Conservation (phyloP, 192 early-diverging fungal genomes). For the Rhizophagus clarus region DNA sequence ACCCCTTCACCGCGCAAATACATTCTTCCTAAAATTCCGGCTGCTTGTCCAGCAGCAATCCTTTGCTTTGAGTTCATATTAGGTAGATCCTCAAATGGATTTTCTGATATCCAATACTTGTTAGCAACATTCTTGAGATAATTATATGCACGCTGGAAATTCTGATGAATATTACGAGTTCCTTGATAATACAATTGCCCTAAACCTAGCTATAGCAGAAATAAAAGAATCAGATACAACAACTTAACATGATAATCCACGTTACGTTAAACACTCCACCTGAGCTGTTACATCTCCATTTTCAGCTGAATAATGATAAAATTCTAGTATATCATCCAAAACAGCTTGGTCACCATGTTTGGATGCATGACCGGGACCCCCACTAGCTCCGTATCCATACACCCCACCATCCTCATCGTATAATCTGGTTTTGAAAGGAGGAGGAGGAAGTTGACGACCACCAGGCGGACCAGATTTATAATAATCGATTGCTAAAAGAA, state of each 20-base stretch:
- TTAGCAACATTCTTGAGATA: slow-evolving; percentile 64
- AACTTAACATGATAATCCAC: background rate
- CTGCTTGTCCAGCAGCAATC: slow-evolving; percentile 66
- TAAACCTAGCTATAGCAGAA: slow-evolving; percentile 55
- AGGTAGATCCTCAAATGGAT: slow-evolving; percentile 15
- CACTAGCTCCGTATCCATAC: slow-evolving; percentile 81
- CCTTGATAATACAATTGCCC: slow-evolving; percentile 87
- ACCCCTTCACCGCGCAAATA: slow-evolving; percentile 90
- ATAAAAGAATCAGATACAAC: background rate
- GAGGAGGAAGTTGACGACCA: slow-evolving; percentile 74
- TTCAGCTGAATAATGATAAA: slow-evolving; percentile 71
- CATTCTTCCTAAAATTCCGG: slow-evolving; percentile 85
- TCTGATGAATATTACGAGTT: slow-evolving; percentile 45
- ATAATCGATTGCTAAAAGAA: slow-evolving; percentile 59
- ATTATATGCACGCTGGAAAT: slow-evolving; percentile 62
- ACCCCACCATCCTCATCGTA: slow-evolving; percentile 80
- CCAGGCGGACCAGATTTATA: slow-evolving; percentile 79
- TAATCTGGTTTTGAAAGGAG: slow-evolving; percentile 66
- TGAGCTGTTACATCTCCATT: slow-evolving; percentile 61
- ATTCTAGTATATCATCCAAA: slow-evolving; percentile 78
- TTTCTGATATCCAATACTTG: slow-evolving; percentile 23
- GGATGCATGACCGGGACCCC: slow-evolving; percentile 32
- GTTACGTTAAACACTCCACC: slow-evolving; percentile 32
- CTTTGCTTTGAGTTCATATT: slow-evolving; percentile 28
- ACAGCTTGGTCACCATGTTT: slow-evolving; percentile 51